Evolutionary conservation across 805 yeast genomes (phyloP).

Genomic region (Candida sonorensis): DNA sequence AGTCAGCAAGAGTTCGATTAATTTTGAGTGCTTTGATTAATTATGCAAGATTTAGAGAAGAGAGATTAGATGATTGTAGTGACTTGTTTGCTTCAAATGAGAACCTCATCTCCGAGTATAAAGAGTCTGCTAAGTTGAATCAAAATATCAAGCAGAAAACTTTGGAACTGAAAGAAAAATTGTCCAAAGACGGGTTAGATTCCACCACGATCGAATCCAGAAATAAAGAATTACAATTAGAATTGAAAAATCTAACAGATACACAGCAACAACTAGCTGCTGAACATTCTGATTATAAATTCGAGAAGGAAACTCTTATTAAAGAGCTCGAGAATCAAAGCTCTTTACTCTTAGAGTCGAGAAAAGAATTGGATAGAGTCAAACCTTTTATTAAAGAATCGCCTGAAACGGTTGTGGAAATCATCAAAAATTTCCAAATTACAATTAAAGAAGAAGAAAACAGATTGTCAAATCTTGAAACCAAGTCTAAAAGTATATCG

Average conservation of each 20-base stretch:
- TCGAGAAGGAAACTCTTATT: conserved; percentile 51
- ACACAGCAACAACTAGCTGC: conserved; percentile 54
- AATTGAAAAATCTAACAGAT: conserved; percentile 52
- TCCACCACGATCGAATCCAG: conserved; percentile 39
- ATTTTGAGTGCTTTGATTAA: conserved; percentile 78
- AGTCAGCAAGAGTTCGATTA: conserved; percentile 54
- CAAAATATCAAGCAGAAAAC: conserved; percentile 28
- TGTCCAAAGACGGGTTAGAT: conserved; percentile 22
- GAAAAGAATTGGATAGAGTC: conserved; percentile 52
- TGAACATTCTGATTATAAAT: conserved; percentile 60
- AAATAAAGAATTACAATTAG: conserved; percentile 52
- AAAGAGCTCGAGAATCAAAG: conserved; percentile 56
- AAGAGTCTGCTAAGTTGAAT: conserved; percentile 36
- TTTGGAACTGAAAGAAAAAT: conserved; percentile 11
- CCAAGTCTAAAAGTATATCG: conserved; percentile 41
- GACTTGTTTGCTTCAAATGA: conserved; percentile 51
- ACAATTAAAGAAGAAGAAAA: conserved; percentile 36
- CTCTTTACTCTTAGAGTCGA: conserved; percentile 48
- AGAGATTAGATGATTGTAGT: conserved; percentile 63
- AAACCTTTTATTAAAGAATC: conserved; percentile 55
- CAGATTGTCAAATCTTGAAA: conserved; percentile 35
- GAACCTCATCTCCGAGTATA: conserved; percentile 37
- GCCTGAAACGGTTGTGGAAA: conserved; percentile 44
- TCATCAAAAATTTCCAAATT: conserved; percentile 45
- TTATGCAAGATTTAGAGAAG: conserved; percentile 79